Conservation (phyloP, 805 yeast genomes). For the Gaillardinia entomophila region DNA sequence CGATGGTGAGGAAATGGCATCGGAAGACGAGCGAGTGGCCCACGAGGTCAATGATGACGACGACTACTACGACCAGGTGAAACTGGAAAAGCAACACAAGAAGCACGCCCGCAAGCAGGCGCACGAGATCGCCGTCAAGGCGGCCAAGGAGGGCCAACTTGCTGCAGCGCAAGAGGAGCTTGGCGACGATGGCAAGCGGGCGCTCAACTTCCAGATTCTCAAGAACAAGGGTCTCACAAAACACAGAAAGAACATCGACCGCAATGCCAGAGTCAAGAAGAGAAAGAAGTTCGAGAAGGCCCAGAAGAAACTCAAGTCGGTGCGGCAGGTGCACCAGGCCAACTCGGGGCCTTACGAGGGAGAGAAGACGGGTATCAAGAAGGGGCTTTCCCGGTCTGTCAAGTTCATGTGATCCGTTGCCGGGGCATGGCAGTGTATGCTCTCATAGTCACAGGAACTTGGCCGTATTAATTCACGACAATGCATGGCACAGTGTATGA, state of each 20-base stretch:
- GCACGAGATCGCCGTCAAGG: conserved; percentile 65
- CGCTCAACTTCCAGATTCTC: conserved; percentile 87
- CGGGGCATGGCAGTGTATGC: no score
- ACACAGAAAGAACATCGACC: conserved; percentile 84
- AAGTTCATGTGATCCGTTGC: conserved; percentile 37
- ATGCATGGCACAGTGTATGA: no score
- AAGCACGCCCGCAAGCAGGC: conserved; percentile 54
- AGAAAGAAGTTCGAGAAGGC: conserved; percentile 95
- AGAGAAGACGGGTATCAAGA: conserved; percentile 95
- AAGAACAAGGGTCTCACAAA: conserved; percentile 96
- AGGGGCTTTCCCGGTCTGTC: conserved; percentile 84
- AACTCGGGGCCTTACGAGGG: conserved; percentile 77
- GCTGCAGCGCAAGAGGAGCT: conserved; percentile 62
- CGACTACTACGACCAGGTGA: conserved; percentile 57
- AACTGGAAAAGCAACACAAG: conserved; percentile 40
- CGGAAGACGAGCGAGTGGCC: conserved; percentile 42
- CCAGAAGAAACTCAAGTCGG: conserved; percentile 85
- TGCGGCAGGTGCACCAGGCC: conserved; percentile 82
- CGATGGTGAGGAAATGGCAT: conserved; percentile 43
- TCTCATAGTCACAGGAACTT: no score
- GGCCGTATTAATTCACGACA: no score
- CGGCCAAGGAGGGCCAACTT: conserved; percentile 80
- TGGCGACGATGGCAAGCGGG: conserved; percentile 86
- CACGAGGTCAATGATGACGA: conserved; percentile 38
- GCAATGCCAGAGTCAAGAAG: conserved; percentile 97